A percentile compares a stretch with the other conserved stretches of the same genome.
Evolutionary conservation across 225 moss, liverwort and hornwort species (phyloP).

Genomic region (Straminergon stramineum): DNA sequence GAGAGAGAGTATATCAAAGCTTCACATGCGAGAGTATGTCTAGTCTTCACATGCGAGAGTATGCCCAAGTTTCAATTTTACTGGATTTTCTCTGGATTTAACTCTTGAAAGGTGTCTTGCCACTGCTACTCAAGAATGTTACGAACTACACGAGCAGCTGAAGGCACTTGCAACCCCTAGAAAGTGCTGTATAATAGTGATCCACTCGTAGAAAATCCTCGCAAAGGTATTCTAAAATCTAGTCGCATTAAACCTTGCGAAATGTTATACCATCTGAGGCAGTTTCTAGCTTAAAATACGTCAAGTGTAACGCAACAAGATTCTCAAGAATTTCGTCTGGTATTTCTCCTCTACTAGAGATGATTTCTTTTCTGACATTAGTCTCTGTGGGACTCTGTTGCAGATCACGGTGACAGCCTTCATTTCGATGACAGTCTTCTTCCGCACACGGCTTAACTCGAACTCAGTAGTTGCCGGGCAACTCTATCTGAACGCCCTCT

Average conservation of each 20-base stretch:
- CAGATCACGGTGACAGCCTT: conserved; percentile 62
- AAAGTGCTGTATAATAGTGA: background rate
- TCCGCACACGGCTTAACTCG: conserved; percentile 38
- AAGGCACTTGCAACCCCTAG: background rate
- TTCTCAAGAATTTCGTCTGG: background rate
- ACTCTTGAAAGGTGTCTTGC: background rate
- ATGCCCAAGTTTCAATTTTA: background rate
- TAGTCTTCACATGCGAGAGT: background rate
- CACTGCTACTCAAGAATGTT: background rate
- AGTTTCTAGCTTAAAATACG: background rate
- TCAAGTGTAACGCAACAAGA: background rate
- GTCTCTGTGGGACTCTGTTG: background rate
- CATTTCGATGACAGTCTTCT: conserved; percentile 58
- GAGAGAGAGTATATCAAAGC: background rate
- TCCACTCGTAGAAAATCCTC: background rate
- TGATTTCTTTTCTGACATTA: background rate
- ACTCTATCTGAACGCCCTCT: conserved; percentile 53
- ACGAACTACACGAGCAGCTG: background rate
- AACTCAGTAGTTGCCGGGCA: conserved; percentile 12
- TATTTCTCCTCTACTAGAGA: background rate
- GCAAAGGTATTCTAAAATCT: background rate
- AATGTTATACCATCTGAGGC: background rate
- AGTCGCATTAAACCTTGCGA: background rate
- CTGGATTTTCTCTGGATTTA: background rate
- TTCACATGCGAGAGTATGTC: background rate